A percentile compares a stretch with the other conserved stretches of the same genome.
Evolutionary conservation across 202 grass and related monocot genomes (phyloP).

Genomic region (Carex sylvatica): DNA sequence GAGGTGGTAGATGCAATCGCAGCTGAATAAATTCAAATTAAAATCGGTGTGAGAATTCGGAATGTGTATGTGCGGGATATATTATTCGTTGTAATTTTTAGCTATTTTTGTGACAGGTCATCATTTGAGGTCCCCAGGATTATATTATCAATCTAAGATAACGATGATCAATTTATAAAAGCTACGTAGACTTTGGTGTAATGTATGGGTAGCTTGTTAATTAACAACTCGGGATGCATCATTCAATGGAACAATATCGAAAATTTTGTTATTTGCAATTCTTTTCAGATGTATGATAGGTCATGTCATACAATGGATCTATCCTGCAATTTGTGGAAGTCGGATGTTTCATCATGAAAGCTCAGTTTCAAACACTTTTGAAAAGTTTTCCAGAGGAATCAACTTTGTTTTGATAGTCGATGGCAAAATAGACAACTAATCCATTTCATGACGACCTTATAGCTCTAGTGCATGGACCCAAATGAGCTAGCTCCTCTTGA

Average conservation of each 20-base stretch:
- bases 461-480: not conserved
- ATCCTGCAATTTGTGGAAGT: not conserved
- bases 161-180: not conserved
- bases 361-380: conserved; percentile 17
- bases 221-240: conserved; percentile 3
- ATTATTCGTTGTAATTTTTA: conserved; percentile 14
- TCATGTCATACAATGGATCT: not conserved
- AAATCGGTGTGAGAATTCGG: not conserved
- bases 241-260: not conserved
- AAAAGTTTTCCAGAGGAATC: conserved; percentile 8
- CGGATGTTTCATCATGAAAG: conserved; percentile 11
- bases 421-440: conserved; percentile 21
- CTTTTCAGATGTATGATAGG: too few relatives aligned
- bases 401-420: conserved; percentile 12
- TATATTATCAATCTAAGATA: not conserved
- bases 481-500: not conserved
- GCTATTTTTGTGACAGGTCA: conserved; percentile 8
- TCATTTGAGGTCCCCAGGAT: not conserved
- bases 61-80: not conserved
- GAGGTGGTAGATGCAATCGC: not conserved
- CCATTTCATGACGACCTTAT: not conserved
- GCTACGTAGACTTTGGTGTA: not conserved
- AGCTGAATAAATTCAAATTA: not conserved
- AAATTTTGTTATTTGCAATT: not conserved
- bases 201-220: not conserved